Evolutionary conservation across 169 alveolate genomes (phyloP).

Genomic region (Eimeria falciformis): DNA sequence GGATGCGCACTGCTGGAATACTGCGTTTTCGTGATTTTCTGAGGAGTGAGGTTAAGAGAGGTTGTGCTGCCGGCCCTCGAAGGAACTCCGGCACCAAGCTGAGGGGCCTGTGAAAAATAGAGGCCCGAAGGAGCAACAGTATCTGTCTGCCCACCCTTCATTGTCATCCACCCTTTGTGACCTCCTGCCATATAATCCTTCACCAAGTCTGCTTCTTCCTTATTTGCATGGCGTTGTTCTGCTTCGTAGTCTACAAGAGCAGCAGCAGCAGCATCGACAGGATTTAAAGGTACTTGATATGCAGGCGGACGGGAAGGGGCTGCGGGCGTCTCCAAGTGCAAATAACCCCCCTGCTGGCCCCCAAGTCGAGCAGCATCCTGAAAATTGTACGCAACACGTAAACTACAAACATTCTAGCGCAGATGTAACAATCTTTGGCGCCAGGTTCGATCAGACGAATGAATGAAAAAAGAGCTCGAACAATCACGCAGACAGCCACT

Average conservation of each 20-base stretch:
- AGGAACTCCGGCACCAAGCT: slow-evolving; percentile 17
- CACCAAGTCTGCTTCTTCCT: slow-evolving; percentile 48
- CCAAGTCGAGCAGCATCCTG: slow-evolving; percentile 60
- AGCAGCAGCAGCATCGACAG: slow-evolving; percentile 60
- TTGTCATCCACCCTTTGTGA: slow-evolving; percentile 20
- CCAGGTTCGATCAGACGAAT: too few relatives aligned
- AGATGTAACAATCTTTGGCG: too few relatives aligned
- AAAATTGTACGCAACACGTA: neutral
- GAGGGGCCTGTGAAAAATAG: slow-evolving; percentile 17
- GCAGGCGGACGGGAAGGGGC: slow-evolving; percentile 63
- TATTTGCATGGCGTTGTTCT: slow-evolving; percentile 58
- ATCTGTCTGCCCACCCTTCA: neutral
- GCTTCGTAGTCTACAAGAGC: slow-evolving; percentile 50
- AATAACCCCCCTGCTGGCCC: slow-evolving; percentile 62
- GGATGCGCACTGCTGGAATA: neutral
- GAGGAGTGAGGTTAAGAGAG: neutral
- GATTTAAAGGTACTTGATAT: slow-evolving; percentile 55
- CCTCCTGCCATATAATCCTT: slow-evolving; percentile 66
- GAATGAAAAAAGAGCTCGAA: too few relatives aligned
- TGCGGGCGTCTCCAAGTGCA: slow-evolving; percentile 52
- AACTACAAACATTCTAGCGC: too few relatives aligned
- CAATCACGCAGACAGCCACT: too few relatives aligned
- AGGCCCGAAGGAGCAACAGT: slow-evolving; percentile 36
- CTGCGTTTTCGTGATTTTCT: neutral
- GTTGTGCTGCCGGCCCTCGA: slow-evolving; percentile 9